These are phyloP conservation scores for Melanogaster broomeanus DNA, from an alignment of 768 basidiomycete genomes.

Conservation along the genomic window DNA sequence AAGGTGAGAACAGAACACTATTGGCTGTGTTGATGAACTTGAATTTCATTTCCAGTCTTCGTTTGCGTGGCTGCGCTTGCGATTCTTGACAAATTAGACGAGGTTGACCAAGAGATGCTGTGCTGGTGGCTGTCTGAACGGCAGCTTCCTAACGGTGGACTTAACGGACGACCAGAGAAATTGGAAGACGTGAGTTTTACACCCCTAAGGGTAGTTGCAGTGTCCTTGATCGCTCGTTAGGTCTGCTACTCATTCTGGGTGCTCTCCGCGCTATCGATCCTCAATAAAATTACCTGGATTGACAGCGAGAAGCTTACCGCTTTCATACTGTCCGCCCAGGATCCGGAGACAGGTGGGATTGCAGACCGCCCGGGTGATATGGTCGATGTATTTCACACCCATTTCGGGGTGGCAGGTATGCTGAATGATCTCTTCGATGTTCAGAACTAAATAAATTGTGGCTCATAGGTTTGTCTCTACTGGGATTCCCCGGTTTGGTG, in stretches of 20 bases:
- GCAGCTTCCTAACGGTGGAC: conserved; percentile 88
- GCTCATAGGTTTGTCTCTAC: conserved; percentile 71
- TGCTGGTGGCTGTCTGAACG: conserved; percentile 95
- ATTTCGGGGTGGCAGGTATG: conserved; percentile 86
- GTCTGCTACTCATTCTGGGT: conserved; percentile 99
- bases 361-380: conserved; percentile 92
- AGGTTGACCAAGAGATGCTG: conserved; percentile 75
- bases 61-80: conserved; percentile 87
- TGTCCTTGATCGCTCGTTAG: conserved; percentile 39
- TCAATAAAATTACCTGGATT: conserved; percentile 86
- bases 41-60: conserved; percentile 60
- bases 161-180: conserved; percentile 98
- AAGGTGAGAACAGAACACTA: conserved; percentile 54
- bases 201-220: not conserved
- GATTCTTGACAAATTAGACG: conserved; percentile 81
- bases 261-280: conserved; percentile 82
- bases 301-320: conserved; percentile 70
- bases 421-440: not conserved
- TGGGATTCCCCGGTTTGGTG: conserved; percentile 82
- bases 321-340: conserved; percentile 92
- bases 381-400: conserved; percentile 96
- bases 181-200: conserved; percentile 78
- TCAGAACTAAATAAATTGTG: not conserved
- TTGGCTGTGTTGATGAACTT: not conserved
- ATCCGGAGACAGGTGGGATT: conserved; percentile 88